phyloP scores from a whole-genome alignment of 148 eudicot species.

The Nyssa sinensis region DNA sequence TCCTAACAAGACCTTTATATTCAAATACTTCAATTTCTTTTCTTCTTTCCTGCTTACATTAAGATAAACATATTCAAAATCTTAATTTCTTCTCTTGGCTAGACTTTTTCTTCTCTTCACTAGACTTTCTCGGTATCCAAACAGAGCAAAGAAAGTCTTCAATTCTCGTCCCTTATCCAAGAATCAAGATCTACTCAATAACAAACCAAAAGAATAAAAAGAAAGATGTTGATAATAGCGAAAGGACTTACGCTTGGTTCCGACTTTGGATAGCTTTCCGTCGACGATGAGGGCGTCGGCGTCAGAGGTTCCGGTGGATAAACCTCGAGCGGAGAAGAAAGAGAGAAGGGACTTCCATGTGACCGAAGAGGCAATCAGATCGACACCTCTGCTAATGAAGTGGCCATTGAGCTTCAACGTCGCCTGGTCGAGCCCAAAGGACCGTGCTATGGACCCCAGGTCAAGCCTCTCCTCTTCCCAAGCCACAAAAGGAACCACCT shows the following conservation, averaged over 20 bases:
- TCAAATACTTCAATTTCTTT: background rate
- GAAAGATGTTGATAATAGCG: no score
- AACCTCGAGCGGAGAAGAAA: slow-evolving; percentile 65
- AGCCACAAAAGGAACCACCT: slow-evolving; percentile 33
- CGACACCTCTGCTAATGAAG: slow-evolving; percentile 71
- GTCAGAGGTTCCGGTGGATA: slow-evolving; percentile 53
- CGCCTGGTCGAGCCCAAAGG: slow-evolving; percentile 62
- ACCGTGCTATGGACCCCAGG: slow-evolving; percentile 58
- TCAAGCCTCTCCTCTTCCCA: slow-evolving; percentile 70
- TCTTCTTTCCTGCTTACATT: background rate
- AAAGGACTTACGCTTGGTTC: slow-evolving; percentile 62
- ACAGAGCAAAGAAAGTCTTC: background rate
- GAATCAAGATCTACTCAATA: background rate
- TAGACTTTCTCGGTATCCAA: background rate
- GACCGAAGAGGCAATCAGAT: slow-evolving; percentile 67
- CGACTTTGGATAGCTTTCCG: slow-evolving; percentile 56
- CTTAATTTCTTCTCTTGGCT: background rate
- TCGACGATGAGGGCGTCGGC: slow-evolving; percentile 54
- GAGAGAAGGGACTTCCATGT: slow-evolving; percentile 78
- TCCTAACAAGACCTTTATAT: no score
- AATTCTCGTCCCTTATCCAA: background rate
- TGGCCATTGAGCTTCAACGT: slow-evolving; percentile 76
- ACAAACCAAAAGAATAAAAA: background rate
- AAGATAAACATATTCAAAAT: background rate
- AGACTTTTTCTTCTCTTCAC: background rate